phyloP scores from a whole-genome alignment of 768 basidiomycete genomes.

The Lyophyllum shimeji region DNA sequence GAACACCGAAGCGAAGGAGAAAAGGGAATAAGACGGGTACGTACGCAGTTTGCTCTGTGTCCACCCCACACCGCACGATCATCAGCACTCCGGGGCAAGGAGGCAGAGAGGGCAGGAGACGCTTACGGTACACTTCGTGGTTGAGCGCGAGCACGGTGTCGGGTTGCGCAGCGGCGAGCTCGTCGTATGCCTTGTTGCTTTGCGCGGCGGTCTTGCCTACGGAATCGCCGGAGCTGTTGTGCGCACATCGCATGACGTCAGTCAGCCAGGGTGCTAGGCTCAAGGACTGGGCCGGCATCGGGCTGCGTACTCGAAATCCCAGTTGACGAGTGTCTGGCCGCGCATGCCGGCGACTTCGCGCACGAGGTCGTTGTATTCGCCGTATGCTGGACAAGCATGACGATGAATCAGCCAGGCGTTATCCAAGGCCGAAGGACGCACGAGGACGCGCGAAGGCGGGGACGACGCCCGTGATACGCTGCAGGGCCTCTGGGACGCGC shows the following conservation, averaged over 20 bases:
- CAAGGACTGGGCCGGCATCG: background rate
- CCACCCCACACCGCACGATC: no score
- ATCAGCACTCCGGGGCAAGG: background rate
- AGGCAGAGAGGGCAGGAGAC: background rate
- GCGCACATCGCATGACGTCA: no score
- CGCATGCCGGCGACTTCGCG: conserved; percentile 23
- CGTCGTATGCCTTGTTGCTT: conserved; percentile 28
- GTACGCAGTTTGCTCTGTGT: conserved; percentile 22
- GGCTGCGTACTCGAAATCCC: conserved; percentile 25
- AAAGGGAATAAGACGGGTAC: background rate
- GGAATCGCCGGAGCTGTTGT: conserved; percentile 41
- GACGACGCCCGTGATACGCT: conserved; percentile 33
- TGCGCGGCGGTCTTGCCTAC: conserved; percentile 27
- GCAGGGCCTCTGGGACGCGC: conserved; percentile 33
- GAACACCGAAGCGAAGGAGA: background rate
- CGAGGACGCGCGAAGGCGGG: conserved; percentile 44
- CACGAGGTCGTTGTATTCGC: conserved; percentile 38
- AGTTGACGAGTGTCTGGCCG: conserved; percentile 21
- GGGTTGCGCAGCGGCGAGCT: conserved; percentile 24
- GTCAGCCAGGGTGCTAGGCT: no score
- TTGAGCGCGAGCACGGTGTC: conserved; percentile 35
- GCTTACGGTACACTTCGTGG: conserved; percentile 32
- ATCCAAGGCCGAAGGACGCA: conserved; percentile 14
- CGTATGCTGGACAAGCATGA: conserved; percentile 29
- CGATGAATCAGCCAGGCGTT: background rate